These are phyloP conservation scores for Cyanidiococcus yangmingshanensis DNA, from an alignment of 23 red algal species.

Conservation along the genomic window DNA sequence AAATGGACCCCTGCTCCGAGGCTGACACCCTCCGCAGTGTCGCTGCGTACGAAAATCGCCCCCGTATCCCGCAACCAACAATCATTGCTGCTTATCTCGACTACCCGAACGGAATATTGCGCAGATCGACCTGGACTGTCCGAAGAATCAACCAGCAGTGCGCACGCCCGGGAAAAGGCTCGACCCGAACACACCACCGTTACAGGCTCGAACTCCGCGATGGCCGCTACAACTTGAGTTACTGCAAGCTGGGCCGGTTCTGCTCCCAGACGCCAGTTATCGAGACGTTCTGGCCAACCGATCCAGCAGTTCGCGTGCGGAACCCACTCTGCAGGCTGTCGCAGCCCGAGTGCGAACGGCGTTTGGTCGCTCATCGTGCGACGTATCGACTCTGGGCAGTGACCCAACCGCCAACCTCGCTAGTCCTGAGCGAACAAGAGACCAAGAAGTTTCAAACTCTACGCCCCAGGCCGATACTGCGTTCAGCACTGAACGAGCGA, in stretches of 20 bases:
- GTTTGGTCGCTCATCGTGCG: too few species aligned
- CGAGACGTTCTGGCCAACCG: constrained; percentile 12
- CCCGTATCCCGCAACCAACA: constrained; percentile 62
- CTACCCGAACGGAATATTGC: constrained; percentile 14
- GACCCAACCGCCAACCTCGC: too few species aligned
- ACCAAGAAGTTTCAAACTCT: too few species aligned
- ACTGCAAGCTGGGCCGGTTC: not conserved
- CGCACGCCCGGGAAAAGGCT: not conserved
- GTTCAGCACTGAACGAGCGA: too few species aligned
- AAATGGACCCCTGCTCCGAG: constrained; percentile 31
- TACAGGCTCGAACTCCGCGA: constrained; percentile 17
- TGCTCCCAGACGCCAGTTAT: not conserved
- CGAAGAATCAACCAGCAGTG: not conserved
- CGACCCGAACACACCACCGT: constrained; percentile 10
- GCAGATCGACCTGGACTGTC: not conserved
- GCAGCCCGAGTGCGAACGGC: not conserved
- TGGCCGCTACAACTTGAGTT: constrained; percentile 6
- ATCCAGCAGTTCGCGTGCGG: constrained; percentile 8
- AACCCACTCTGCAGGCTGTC: not conserved
- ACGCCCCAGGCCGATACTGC: too few species aligned
- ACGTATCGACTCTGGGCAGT: too few species aligned
- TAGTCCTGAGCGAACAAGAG: too few species aligned
- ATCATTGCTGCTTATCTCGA: constrained; percentile 43
- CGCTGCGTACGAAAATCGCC: constrained; percentile 27
- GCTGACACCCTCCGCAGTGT: not conserved